Conservation (phyloP, 768 basidiomycete species). For the Sporobolomyces roseus region DNA sequence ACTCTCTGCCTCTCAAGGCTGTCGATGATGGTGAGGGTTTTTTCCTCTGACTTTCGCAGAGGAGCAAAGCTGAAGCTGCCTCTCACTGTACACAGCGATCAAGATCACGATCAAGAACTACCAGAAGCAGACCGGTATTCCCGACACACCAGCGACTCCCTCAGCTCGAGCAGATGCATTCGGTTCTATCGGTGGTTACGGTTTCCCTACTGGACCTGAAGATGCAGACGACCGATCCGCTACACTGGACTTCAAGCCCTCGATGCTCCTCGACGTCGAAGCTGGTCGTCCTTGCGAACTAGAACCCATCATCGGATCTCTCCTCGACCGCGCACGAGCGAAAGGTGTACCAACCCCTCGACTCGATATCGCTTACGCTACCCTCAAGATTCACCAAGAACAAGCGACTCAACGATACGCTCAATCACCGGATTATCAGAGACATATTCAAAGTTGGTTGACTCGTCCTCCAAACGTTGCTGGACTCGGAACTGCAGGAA, state of each 20-base stretch:
- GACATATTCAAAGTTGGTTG: constrained; percentile 32
- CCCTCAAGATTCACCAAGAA: constrained; percentile 29
- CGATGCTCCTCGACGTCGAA: constrained; percentile 40
- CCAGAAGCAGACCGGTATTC: constrained; percentile 1
- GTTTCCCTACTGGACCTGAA: constrained; percentile 14
- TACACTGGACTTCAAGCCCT: constrained; percentile 37
- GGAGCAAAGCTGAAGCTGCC: neutral
- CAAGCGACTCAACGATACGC: constrained; percentile 2
- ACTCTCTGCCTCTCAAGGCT: constrained; percentile 20
- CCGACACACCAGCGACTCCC: constrained; percentile 28
- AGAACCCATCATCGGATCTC: constrained; percentile 34
- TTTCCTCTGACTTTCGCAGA: neutral
- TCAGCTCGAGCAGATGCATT: constrained; percentile 1
- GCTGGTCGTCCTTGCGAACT: constrained; percentile 37
- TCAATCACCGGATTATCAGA: constrained; percentile 15
- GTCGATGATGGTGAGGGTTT: constrained; percentile 29
- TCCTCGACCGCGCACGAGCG: constrained; percentile 37
- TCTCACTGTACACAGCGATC: neutral
- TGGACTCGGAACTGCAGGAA: constrained; percentile 25
- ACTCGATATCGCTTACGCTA: constrained; percentile 30
- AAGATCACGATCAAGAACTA: constrained; percentile 35
- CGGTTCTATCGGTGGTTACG: constrained; percentile 6
- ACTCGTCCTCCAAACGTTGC: constrained; percentile 19
- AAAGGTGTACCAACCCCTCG: constrained; percentile 35
- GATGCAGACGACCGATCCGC: constrained; percentile 4